These are phyloP conservation scores for Alternaria conjuncta DNA, from an alignment of 2,329 filamentous ascomycete species.

Conservation along the genomic window DNA sequence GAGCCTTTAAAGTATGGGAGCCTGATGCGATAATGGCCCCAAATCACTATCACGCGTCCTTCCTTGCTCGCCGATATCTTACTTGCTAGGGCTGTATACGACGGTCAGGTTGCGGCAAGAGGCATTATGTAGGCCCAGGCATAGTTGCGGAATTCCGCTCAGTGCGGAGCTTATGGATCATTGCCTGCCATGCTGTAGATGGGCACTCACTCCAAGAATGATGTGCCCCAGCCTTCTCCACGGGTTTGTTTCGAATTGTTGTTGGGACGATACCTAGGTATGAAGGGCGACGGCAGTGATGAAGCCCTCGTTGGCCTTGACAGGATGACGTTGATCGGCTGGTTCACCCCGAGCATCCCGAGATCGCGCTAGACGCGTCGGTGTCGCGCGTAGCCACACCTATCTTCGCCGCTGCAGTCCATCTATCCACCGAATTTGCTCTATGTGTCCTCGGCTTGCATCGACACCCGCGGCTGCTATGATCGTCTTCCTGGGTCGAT, in stretches of 20 bases:
- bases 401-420: background rate
- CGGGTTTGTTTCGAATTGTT: background rate
- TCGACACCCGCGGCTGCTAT: background rate
- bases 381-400: background rate
- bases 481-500: background rate
- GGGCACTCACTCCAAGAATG: background rate
- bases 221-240: background rate
- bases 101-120: background rate
- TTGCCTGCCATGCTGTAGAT: background rate
- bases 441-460: background rate
- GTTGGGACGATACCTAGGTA: background rate
- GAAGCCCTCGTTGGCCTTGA: background rate
- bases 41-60: background rate
- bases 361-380: background rate
- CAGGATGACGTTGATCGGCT: background rate
- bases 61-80: background rate
- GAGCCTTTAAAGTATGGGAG: background rate
- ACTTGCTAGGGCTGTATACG: background rate
- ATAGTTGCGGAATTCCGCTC: background rate
- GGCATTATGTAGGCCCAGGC: background rate
- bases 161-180: background rate
- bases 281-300: background rate
- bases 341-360: background rate
- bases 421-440: background rate
- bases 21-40: background rate